phyloP scores from a whole-genome alignment of 148 eudicot species.

The Cornus kousa region DNA sequence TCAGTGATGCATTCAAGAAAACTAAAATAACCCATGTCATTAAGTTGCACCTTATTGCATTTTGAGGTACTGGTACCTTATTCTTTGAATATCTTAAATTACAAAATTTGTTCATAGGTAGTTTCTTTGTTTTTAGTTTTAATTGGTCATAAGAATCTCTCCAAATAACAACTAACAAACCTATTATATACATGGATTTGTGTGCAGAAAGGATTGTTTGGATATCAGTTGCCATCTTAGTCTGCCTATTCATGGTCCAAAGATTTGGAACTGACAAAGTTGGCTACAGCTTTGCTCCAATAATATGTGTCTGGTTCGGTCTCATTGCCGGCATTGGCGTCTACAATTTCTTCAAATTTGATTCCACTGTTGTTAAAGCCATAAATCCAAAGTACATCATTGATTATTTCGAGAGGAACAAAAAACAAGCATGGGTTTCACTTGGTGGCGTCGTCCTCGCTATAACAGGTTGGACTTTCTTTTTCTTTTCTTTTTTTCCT shows the following conservation, averaged over 20 bases:
- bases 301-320: constrained; percentile 38
- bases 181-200: not conserved
- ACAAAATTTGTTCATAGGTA: too few species aligned
- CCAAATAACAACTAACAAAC: too few species aligned
- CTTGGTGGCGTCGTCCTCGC: constrained; percentile 33
- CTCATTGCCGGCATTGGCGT: constrained; percentile 35
- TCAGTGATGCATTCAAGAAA: too few species aligned
- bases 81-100: too few species aligned
- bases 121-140: too few species aligned
- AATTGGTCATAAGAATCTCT: too few species aligned
- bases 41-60: too few species aligned
- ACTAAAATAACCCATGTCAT: too few species aligned
- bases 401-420: constrained; percentile 28
- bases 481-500: too few species aligned
- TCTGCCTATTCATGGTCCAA: constrained; percentile 37
- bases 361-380: constrained; percentile 25
- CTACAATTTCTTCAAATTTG: constrained; percentile 26
- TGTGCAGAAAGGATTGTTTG: constrained; percentile 30
- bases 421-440: constrained; percentile 34
- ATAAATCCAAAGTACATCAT: constrained; percentile 30
- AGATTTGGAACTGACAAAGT: constrained; percentile 52
- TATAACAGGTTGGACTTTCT: constrained; percentile 17
- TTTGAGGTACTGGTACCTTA: too few species aligned
- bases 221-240: constrained; percentile 31
- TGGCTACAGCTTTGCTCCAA: constrained; percentile 51